Conservation (phyloP, 2,329 filamentous ascomycete species). For the Fusarium palustre region DNA sequence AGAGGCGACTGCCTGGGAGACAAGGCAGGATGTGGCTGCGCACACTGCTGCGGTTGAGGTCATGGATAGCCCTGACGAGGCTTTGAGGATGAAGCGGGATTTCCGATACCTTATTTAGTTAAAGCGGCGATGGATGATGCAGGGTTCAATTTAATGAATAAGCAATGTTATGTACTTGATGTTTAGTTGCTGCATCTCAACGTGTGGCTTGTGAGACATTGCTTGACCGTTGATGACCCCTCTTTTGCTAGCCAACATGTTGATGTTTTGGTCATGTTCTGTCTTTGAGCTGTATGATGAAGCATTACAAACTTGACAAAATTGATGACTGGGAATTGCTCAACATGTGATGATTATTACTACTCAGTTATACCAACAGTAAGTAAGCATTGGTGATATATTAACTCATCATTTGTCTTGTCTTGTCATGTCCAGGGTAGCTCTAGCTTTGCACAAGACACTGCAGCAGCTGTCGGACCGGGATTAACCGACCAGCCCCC, state of each 20-base stretch:
- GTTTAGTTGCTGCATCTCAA: slow-evolving; percentile 11
- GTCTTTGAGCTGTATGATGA: slow-evolving; percentile 1
- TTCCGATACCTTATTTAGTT: slow-evolving; percentile 60
- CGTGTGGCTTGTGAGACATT: slow-evolving; percentile 14
- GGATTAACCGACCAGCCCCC: neutral
- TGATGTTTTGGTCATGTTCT: neutral
- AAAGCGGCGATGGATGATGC: slow-evolving; percentile 23
- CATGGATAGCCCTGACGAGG: slow-evolving; percentile 58
- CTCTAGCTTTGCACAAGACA: neutral
- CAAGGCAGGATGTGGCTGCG: slow-evolving; percentile 53
- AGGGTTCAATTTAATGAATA: slow-evolving; percentile 8
- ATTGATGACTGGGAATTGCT: slow-evolving; percentile 1
- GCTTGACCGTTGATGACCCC: slow-evolving; percentile 2
- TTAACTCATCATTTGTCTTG: slow-evolving; percentile 5
- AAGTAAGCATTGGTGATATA: slow-evolving; percentile 21
- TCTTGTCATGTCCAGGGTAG: slow-evolving; percentile 25
- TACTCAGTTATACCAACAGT: neutral
- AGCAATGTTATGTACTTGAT: neutral
- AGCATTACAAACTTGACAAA: slow-evolving; percentile 4
- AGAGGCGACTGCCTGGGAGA: slow-evolving; percentile 54
- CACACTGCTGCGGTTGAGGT: slow-evolving; percentile 55
- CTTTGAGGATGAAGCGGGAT: slow-evolving; percentile 59
- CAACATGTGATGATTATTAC: slow-evolving; percentile 5
- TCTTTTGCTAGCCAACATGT: neutral
- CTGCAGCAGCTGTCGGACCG: slow-evolving; percentile 17